Evolutionary conservation across 805 yeast genomes (phyloP), one percentile per base, ranked within the genome.

Genomic region (Danielia oregonensis): DNA sequence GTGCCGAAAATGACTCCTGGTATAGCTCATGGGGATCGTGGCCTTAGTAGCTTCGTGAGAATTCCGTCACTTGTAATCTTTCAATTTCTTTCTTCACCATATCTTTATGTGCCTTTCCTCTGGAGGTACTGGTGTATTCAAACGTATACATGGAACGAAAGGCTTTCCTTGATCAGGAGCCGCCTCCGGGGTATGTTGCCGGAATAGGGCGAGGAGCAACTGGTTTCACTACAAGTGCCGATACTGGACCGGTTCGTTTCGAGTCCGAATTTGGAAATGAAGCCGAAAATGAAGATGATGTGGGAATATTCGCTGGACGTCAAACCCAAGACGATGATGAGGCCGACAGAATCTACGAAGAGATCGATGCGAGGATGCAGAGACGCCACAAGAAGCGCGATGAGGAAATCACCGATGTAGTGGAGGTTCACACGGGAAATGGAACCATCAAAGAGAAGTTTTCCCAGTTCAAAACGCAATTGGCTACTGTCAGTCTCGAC

Each of bases 181-280:
- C 97, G 1, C 98, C 98, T 0, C 75, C 82, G 2, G 95, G 94
- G 5, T 91, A 91, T 54, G 74, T 88, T 26, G 83, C 97, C 3
- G 98, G 98, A 17, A 61, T 88, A 6, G 97, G 97, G 0, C 70
- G 98, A 53, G 98, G 98, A 17, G 97, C 97, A 2, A 76, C 86
- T 1, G 97, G 97, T 4, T 89, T 93, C 58, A 79, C 89, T 0
- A 87, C 96, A 0, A 74, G 87, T 39, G 86, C 93, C 1, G 94
- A 83, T 42, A 56, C 83, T 11, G 86, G 86, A 0, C 48, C 46
- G n/a, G 41, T 43, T 16, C 33, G 36, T 10, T 47, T 45, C 12
- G 48, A 43, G 37, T 44, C 51, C 5, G 36, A 37, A 12, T 36
- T 40, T 17, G 51, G 49, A 6, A 29, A 23, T 6, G 51, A 46